These are phyloP conservation scores for Schizonepeta tenuifolia DNA, from an alignment of 257 asterid species.

Conservation along the genomic window DNA sequence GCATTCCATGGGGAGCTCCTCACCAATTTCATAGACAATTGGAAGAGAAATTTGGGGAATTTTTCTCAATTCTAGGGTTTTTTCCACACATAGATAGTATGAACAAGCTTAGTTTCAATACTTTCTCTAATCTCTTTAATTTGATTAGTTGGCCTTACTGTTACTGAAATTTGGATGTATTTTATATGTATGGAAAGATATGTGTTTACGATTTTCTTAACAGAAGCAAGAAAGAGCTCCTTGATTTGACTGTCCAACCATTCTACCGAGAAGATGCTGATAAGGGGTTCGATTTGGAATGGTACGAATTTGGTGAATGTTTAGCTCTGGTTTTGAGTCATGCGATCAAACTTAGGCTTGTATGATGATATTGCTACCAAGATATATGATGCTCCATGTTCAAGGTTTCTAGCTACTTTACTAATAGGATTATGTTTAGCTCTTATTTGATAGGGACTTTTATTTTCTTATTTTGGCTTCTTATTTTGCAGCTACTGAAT, in stretches of 20 bases:
- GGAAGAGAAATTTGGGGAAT: not conserved
- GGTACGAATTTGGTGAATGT: not conserved
- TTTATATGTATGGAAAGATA: too few species aligned
- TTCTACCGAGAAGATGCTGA: slow-evolving; percentile 21
- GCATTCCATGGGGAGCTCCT: slow-evolving; percentile 69
- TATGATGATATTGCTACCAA: too few species aligned
- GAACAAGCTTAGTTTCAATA: not conserved
- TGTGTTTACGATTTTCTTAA: slow-evolving; percentile 27
- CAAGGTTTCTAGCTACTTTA: too few species aligned
- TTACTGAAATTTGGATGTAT: too few species aligned
- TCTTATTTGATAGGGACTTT: too few species aligned
- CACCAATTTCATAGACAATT: not conserved
- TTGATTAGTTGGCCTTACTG: too few species aligned
- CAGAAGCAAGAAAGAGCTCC: slow-evolving; percentile 23
- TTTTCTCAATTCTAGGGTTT: slow-evolving; percentile 2
- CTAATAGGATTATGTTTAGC: too few species aligned
- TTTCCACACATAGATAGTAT: not conserved
- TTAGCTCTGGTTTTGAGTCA: not conserved
- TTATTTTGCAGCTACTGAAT: too few species aligned
- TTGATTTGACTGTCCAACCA: slow-evolving; percentile 25
- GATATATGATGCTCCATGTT: too few species aligned
- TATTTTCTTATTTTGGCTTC: too few species aligned
- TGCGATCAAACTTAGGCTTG: too few species aligned
- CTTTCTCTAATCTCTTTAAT: not conserved
- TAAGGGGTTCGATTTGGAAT: not conserved